Conservation (phyloP, 129 eudicot species). For the Lactuca saligna region DNA sequence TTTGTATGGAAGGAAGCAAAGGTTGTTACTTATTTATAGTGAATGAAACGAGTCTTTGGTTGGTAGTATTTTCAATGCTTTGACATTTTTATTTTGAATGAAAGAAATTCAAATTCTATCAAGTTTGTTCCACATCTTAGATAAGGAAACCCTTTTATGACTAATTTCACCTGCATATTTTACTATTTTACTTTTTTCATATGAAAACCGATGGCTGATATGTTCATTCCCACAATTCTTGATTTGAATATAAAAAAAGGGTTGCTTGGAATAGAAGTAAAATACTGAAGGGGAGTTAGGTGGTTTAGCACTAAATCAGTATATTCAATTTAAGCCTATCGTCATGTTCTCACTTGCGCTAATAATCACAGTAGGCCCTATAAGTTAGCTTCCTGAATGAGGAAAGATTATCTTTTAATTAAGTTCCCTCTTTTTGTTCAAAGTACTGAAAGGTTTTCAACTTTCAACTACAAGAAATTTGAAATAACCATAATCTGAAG, state of each 20-base stretch:
- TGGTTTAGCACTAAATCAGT: slow-evolving; percentile 32
- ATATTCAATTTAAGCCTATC: slow-evolving; percentile 18
- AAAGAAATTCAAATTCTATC: slow-evolving; percentile 2
- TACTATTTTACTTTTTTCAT: slow-evolving; percentile 34
- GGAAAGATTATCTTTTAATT: slow-evolving; percentile 10
- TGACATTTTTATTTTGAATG: slow-evolving; percentile 39
- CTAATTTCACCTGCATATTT: slow-evolving; percentile 24
- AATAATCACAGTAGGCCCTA: slow-evolving; percentile 32
- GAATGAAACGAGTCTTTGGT: slow-evolving; percentile 10
- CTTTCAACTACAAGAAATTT: slow-evolving; percentile 7
- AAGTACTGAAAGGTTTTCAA: slow-evolving; percentile 14
- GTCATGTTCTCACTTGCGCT: slow-evolving; percentile 26
- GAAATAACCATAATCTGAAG: slow-evolving; percentile 1
- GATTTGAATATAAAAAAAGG: slow-evolving; percentile 23
- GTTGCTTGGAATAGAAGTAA: slow-evolving; percentile 39
- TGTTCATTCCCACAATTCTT: slow-evolving; percentile 19
- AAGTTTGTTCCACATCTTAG: slow-evolving; percentile 21
- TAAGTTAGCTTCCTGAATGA: slow-evolving; percentile 23
- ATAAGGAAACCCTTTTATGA: slow-evolving; percentile 24
- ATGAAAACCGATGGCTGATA: slow-evolving; percentile 15
- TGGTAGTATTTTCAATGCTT: slow-evolving; percentile 27
- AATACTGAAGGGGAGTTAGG: slow-evolving; percentile 28
- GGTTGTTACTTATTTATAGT: slow-evolving; percentile 46
- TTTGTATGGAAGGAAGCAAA: slow-evolving; percentile 36
- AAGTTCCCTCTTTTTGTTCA: slow-evolving; percentile 1